Conservation (phyloP, 768 basidiomycete species). For the Boletus reticuloceps region DNA sequence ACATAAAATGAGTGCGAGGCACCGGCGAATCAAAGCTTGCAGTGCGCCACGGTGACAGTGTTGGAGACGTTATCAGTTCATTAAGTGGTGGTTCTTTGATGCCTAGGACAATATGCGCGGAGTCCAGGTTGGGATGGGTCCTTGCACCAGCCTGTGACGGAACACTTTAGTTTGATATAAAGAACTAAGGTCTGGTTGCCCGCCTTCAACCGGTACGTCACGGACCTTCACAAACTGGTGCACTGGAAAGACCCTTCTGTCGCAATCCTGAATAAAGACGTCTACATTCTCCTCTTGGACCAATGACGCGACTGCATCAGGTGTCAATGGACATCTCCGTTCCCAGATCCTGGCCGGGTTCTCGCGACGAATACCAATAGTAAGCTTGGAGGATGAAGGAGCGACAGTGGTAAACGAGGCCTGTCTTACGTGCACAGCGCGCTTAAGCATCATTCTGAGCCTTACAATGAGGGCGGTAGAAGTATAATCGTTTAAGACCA, state of each 20-base stretch:
- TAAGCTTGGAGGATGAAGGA: constrained; percentile 31
- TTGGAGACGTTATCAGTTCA: constrained; percentile 52
- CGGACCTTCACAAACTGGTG: constrained; percentile 65
- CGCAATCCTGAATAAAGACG: constrained; percentile 76
- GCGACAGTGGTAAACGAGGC: constrained; percentile 21
- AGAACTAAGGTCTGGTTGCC: background rate
- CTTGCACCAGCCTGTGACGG: constrained; percentile 70
- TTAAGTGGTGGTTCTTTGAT: constrained; percentile 83
- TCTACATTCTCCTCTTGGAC: constrained; percentile 52
- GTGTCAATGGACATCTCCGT: constrained; percentile 79
- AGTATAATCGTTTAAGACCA: background rate
- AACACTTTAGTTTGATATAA: background rate
- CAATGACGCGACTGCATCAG: constrained; percentile 64
- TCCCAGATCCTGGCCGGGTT: constrained; percentile 85
- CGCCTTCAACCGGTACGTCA: background rate
- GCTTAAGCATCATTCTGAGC: constrained; percentile 18
- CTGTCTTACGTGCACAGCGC: constrained; percentile 16
- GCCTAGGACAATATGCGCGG: constrained; percentile 76
- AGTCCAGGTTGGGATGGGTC: constrained; percentile 51
- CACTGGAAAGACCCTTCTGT: constrained; percentile 67
- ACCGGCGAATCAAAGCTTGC: constrained; percentile 20
- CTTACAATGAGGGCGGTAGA: background rate
- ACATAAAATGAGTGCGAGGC: constrained; percentile 80
- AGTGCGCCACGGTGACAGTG: constrained; percentile 22
- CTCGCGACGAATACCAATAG: constrained; percentile 68